Evolutionary conservation across 805 yeast species (phyloP).

Genomic region (Helenozyma baotianmanensis): DNA sequence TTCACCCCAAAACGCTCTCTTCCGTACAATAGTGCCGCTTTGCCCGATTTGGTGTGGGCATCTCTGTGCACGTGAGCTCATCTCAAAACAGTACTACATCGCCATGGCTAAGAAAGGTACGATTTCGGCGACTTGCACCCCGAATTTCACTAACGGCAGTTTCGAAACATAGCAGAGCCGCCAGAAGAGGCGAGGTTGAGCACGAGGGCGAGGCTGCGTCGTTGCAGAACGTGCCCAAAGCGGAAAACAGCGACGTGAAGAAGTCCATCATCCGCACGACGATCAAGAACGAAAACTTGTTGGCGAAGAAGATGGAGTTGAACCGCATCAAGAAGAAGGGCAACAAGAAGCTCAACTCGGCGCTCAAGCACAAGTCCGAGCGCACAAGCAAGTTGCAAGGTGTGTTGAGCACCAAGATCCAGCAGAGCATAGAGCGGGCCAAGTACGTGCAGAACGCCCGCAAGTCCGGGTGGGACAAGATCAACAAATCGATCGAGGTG

Average conservation of each 20-base stretch:
- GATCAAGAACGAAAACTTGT: slow-evolving; percentile 58
- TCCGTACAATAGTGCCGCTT: too few relatives aligned
- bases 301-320: slow-evolving; percentile 52
- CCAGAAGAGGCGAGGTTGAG: slow-evolving; percentile 57
- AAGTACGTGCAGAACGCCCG: slow-evolving; percentile 57
- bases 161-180: slow-evolving; percentile 72
- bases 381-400: slow-evolving; percentile 51
- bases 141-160: too few relatives aligned
- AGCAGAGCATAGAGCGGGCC: slow-evolving; percentile 60
- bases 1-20: too few relatives aligned
- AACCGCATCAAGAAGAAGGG: slow-evolving; percentile 26
- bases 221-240: slow-evolving; percentile 51
- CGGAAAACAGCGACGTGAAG: slow-evolving; percentile 54
- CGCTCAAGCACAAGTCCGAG: slow-evolving; percentile 36
- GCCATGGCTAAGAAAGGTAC: slow-evolving; percentile 39
- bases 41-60: too few relatives aligned
- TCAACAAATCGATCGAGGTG: slow-evolving; percentile 47
- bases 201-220: slow-evolving; percentile 45
- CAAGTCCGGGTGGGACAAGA: slow-evolving; percentile 70
- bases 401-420: slow-evolving; percentile 55
- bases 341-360: slow-evolving; percentile 28
- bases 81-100: too few relatives aligned
- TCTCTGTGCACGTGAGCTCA: too few relatives aligned
- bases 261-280: slow-evolving; percentile 65
- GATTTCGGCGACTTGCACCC: too few relatives aligned